These are phyloP conservation scores for Neurospora cerealis DNA, from an alignment of 495 filamentous ascomycete species.

Conservation along the genomic window DNA sequence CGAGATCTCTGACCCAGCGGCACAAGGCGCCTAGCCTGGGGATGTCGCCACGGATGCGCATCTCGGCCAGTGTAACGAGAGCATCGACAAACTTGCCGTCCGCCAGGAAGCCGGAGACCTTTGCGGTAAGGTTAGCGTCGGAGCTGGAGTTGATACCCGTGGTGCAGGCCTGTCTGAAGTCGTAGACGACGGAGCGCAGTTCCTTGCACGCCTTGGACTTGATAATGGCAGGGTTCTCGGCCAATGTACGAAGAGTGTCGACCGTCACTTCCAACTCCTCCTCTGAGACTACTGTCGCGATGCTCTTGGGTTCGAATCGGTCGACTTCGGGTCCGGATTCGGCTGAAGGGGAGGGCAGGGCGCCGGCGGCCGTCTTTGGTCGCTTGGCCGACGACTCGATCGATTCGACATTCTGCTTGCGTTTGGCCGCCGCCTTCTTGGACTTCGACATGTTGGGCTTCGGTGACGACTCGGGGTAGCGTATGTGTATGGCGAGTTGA, in stretches of 20 bases:
- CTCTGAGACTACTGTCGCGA: constrained; percentile 25
- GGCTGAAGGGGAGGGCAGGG: constrained; percentile 25
- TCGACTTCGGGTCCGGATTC: background rate
- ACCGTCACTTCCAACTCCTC: constrained; percentile 38
- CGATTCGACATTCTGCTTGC: constrained; percentile 10
- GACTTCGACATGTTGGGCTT: constrained; percentile 14
- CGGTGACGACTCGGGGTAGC: background rate
- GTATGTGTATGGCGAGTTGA: background rate
- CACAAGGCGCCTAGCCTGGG: constrained; percentile 38
- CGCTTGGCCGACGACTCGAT: constrained; percentile 18
- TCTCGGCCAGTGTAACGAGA: constrained; percentile 35
- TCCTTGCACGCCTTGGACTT: constrained; percentile 38
- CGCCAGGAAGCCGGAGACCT: constrained; percentile 31
- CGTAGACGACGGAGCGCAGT: constrained; percentile 34
- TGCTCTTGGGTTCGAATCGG: constrained; percentile 18
- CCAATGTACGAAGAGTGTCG: constrained; percentile 30
- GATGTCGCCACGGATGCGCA: constrained; percentile 29
- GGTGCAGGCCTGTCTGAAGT: constrained; percentile 35
- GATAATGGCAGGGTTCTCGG: constrained; percentile 30
- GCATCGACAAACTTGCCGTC: constrained; percentile 35
- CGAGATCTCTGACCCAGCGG: constrained; percentile 40
- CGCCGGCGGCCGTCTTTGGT: constrained; percentile 9
- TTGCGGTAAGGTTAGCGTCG: constrained; percentile 30
- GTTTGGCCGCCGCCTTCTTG: constrained; percentile 16
- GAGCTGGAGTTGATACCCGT: constrained; percentile 30